Evolutionary conservation across 257 asterid genomes (phyloP), one percentile per base, ranked within the genome.

Genomic region (Solanum chmielewskii): DNA sequence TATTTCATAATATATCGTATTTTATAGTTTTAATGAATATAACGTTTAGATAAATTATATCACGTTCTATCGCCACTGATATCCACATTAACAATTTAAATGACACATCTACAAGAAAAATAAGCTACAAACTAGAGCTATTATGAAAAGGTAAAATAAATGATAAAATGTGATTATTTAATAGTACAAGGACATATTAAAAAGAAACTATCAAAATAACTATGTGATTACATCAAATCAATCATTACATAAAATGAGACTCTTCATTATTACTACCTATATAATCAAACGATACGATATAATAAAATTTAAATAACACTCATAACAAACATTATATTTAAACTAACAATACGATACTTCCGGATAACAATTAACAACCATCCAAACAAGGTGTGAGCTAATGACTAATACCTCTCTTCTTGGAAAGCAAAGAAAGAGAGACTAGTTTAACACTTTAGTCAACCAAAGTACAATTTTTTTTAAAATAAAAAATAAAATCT

Each of bases 231-330:
- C 0, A 56, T 7, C 64, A 56, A 56, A 18, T 18, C 0, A 2
- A 7, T 56, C 0, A 0, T 56, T 56, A 56, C 1, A 56, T 56
- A 2, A 56, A 56, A 56, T 18, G 4, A 7, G 11, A 56, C 4
- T 56, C 6, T 18, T 56, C 4, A 20, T 56, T 56, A 0, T 56
- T 3, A 56, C 1, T 56, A 56, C 7, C 1, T 4, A 56, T 56
- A 56, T 0, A 56, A 7, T 56, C 3, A 56, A 7, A 56, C 0
- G 2, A 56, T 1, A 7, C 2, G 0, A 56, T 56, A 7, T 20
- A 18, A 7, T 56, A 7, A 56, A 56, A 18, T 7, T 56, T 56
- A 56, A 18, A 0, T 0, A 56, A 56, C 1, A 7, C 0, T 56
- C 1, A 56, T 3, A 56, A 56, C 0, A 56, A 56, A 4, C 0